These are phyloP conservation scores for Spathaspora girioi DNA, from an alignment of 805 yeast genomes.

Conservation along the genomic window DNA sequence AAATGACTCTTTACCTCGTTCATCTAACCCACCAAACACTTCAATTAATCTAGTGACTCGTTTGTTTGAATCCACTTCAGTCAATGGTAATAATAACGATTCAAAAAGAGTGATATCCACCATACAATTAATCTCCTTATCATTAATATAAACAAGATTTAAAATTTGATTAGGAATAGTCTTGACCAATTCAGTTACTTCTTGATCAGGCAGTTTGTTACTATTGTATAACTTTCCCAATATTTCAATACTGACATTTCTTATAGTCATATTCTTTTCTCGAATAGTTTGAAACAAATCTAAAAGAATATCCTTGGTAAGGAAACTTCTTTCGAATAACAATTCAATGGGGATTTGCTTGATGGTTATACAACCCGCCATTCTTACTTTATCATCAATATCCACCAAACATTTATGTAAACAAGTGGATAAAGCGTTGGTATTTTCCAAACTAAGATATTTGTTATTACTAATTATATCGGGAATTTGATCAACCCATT, in stretches of 20 bases:
- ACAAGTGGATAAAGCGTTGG: conserved; percentile 41
- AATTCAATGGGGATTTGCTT: conserved; percentile 42
- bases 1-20: conserved; percentile 60
- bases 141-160: conserved; percentile 70
- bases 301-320: conserved; percentile 44
- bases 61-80: conserved; percentile 36
- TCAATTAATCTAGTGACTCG: conserved; percentile 54
- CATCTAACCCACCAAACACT: conserved; percentile 47
- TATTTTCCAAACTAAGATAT: conserved; percentile 48
- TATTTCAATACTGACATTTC: conserved; percentile 54
- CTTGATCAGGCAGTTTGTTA: conserved; percentile 25
- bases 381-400: conserved; percentile 69
- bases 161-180: conserved; percentile 66
- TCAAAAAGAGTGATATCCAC: conserved; percentile 64
- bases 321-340: conserved; percentile 47
- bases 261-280: conserved; percentile 64
- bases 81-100: conserved; percentile 53
- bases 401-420: conserved; percentile 69
- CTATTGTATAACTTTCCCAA: conserved; percentile 55
- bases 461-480: conserved; percentile 40
- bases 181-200: conserved; percentile 24
- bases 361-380: conserved; percentile 46
- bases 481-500: conserved; percentile 65
- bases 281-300: conserved; percentile 63
- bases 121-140: conserved; percentile 56